Conservation (phyloP, 768 basidiomycete genomes). For the Mycena leptocephala region DNA sequence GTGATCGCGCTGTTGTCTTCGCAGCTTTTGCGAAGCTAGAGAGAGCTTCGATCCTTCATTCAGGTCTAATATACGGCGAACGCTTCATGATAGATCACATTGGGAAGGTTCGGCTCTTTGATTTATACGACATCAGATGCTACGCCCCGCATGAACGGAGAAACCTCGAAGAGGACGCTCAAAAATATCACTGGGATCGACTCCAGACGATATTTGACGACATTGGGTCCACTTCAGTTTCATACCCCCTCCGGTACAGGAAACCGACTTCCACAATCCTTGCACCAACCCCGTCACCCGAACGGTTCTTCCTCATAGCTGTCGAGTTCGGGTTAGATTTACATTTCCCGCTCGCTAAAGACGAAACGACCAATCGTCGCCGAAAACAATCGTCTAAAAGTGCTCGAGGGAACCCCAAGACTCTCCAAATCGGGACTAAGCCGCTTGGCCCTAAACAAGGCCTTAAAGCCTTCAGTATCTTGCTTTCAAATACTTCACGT, state of each 20-base stretch:
- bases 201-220: neutral
- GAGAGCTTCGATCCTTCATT: constrained; percentile 12
- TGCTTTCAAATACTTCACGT: neutral
- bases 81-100: constrained; percentile 14
- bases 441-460: neutral
- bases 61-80: neutral
- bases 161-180: constrained; percentile 10
- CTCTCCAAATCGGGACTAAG: neutral
- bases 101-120: constrained; percentile 1
- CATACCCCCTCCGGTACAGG: neutral
- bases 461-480: neutral
- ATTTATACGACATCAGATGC: neutral
- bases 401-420: neutral
- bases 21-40: constrained; percentile 30
- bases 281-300: neutral
- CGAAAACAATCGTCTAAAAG: neutral
- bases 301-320: neutral
- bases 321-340: neutral
- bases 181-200: neutral
- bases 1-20: constrained; percentile 28
- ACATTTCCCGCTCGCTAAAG: neutral
- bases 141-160: constrained; percentile 6
- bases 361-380: neutral
- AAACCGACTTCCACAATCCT: neutral
- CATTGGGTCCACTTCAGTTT: neutral